phyloP scores from a whole-genome alignment of 2,329 filamentous ascomycete species.

The Domatiomyces catenatus region DNA sequence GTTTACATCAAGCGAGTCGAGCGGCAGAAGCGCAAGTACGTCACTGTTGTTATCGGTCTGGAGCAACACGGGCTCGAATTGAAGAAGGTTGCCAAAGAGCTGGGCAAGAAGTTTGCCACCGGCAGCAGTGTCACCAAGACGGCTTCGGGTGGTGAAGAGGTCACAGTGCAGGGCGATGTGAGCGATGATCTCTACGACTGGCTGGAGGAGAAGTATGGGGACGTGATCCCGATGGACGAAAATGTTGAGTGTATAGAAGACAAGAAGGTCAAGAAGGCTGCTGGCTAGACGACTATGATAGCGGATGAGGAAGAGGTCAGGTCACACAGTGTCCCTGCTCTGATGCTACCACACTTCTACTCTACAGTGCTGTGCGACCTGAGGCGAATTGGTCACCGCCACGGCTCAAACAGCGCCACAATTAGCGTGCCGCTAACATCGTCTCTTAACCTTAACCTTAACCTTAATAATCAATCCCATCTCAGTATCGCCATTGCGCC shows the following conservation, averaged over 20 bases:
- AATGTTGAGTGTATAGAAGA: constrained; percentile 92
- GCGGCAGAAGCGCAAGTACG: constrained; percentile 93
- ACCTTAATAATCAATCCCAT: neutral
- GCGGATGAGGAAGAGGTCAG: neutral
- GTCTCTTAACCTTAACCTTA: neutral
- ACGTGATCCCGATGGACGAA: constrained; percentile 68
- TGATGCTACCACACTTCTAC: too few species aligned
- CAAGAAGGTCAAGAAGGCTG: constrained; percentile 69
- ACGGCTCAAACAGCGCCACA: neutral
- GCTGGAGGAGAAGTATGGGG: constrained; percentile 65
- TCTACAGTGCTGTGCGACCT: too few species aligned
- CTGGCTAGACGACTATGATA: neutral
- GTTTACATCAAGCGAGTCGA: constrained; percentile 92
- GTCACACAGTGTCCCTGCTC: too few species aligned
- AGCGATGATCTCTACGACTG: constrained; percentile 91
- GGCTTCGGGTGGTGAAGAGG: constrained; percentile 76
- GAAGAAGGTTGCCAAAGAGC: constrained; percentile 91
- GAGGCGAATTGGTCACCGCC: too few species aligned
- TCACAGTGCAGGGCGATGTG: constrained; percentile 93
- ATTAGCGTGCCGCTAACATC: neutral
- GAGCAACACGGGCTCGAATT: constrained; percentile 83
- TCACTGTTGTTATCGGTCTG: constrained; percentile 79
- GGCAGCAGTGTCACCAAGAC: constrained; percentile 84
- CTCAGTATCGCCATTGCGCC: too few species aligned
- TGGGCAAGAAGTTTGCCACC: constrained; percentile 97